phyloP scores from a whole-genome alignment of 164 flowering plant genomes.

The Berberis thunbergii region DNA sequence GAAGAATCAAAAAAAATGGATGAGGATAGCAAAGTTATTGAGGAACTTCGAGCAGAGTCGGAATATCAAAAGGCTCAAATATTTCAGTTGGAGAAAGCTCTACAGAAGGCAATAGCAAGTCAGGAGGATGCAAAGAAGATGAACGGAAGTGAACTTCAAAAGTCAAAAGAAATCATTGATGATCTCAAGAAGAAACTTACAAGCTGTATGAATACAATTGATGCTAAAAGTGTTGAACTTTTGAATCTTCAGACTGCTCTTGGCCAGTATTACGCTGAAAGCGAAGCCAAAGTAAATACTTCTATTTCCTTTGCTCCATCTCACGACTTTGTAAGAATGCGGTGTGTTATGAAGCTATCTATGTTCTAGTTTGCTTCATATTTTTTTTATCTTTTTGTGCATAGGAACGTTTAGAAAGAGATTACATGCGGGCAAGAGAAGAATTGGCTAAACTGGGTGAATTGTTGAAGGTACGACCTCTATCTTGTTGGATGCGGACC shows the following conservation, averaged over 20 bases:
- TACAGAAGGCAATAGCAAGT: slow-evolving; percentile 56
- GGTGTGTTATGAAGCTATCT: neutral
- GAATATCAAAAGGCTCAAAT: slow-evolving; percentile 66
- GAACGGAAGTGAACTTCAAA: slow-evolving; percentile 47
- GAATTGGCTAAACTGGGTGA: too few species aligned
- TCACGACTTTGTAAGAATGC: neutral
- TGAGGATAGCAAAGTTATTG: slow-evolving; percentile 85
- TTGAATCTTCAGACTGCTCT: slow-evolving; percentile 95
- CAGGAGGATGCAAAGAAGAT: slow-evolving; percentile 55
- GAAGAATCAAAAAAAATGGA: slow-evolving; percentile 99
- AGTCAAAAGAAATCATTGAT: slow-evolving; percentile 57
- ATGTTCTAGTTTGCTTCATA: too few species aligned
- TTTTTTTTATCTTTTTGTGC: too few species aligned
- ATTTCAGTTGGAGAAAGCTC: slow-evolving; percentile 63
- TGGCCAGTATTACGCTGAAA: slow-evolving; percentile 97
- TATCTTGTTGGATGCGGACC: too few species aligned
- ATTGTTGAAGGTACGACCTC: too few species aligned
- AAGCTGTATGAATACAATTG: slow-evolving; percentile 48
- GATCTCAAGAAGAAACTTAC: slow-evolving; percentile 60
- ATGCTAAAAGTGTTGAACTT: slow-evolving; percentile 78
- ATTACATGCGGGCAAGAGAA: too few species aligned
- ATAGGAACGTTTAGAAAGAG: too few species aligned
- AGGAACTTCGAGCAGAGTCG: slow-evolving; percentile 57
- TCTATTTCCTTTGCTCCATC: neutral
- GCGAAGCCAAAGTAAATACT: slow-evolving; percentile 78